Evolutionary conservation across 2,329 filamentous ascomycete genomes (phyloP), one percentile per base, ranked within the genome.

Genomic region (Neopestalotiopsis sp.): DNA sequence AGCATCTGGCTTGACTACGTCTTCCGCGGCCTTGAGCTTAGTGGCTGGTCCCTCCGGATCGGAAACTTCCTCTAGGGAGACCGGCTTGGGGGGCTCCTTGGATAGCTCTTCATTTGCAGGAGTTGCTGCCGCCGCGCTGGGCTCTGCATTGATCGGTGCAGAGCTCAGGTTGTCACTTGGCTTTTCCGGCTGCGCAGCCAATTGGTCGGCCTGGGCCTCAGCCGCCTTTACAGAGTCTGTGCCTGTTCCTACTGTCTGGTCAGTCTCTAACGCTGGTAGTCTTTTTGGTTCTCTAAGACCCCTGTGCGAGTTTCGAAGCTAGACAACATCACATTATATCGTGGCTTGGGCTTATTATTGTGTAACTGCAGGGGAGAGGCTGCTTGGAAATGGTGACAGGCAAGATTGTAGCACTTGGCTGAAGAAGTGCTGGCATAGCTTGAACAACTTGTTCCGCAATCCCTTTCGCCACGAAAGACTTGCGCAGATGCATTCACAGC

Each of bases 61-160:
- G 13, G 32, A 70, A n/a, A 75, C 71, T 58, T 78, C 75, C 70
- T 78, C 75, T 52, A 78, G 68, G 13, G 75, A 72, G 6, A 74
- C 76, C 2, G 77, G 76, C 66, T 75, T 78, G 49, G 75, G 74
- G 9, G 70, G 67, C 59, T 75, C 70, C 52, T 71, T 73, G 10
- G 70, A 30, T 40, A 72, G 69, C 28, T 73, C 74, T 42, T 73
- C 74, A 10, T 71, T 12, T 30, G 72, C 65, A 17, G 57, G 10
- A 56, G 34, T 4, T 49, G 71, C 66, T 20, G 40, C 13, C 6
- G 58, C 49, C 3, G 67, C 63, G 20, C 60, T 63, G 20, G 67
- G 40, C 40, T 67, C 72, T 42, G 73, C 49, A 52, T 71, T 66
- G n/a, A 68, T 67, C 24, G 67, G 42, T 34, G 66, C 59, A 20